Percentiles rank a stretch among this genome's conserved stretches.
Conservation (phyloP, 2,329 filamentous ascomycete genomes). For the Domatiomyces globalis region DNA sequence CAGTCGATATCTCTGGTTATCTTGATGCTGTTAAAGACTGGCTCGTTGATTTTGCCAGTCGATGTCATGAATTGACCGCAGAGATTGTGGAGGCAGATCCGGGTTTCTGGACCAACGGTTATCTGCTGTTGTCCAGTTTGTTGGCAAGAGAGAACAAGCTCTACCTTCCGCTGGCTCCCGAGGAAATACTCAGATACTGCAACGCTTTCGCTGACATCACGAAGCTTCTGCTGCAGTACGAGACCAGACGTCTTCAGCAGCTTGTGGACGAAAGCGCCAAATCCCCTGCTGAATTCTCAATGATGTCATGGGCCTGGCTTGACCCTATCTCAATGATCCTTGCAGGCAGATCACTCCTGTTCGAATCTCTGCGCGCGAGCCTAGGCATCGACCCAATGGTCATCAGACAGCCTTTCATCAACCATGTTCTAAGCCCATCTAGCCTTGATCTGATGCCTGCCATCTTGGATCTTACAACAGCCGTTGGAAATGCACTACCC, state of each 20-base stretch:
- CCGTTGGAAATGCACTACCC: background rate
- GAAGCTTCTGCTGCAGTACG: constrained; percentile 29
- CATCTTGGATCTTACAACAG: background rate
- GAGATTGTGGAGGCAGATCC: constrained; percentile 26
- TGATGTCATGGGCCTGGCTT: background rate
- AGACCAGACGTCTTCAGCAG: constrained; percentile 23
- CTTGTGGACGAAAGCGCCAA: constrained; percentile 17
- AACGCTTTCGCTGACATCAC: constrained; percentile 27
- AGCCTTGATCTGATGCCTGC: background rate
- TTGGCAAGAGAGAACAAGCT: constrained; percentile 23
- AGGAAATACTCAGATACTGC: constrained; percentile 29
- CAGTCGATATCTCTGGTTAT: constrained; percentile 13
- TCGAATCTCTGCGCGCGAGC: background rate
- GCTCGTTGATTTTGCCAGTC: constrained; percentile 26
- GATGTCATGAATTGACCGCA: constrained; percentile 23
- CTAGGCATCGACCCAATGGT: background rate
- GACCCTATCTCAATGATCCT: background rate
- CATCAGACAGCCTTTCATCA: background rate
- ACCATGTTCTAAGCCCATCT: background rate
- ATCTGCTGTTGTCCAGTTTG: constrained; percentile 27
- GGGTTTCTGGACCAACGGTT: constrained; percentile 34
- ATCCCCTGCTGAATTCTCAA: background rate
- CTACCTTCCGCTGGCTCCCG: constrained; percentile 9
- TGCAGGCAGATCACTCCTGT: background rate
- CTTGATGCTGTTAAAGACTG: constrained; percentile 29